Conservation (phyloP, 768 basidiomycete species). For the Cyclocybe cylindracea region DNA sequence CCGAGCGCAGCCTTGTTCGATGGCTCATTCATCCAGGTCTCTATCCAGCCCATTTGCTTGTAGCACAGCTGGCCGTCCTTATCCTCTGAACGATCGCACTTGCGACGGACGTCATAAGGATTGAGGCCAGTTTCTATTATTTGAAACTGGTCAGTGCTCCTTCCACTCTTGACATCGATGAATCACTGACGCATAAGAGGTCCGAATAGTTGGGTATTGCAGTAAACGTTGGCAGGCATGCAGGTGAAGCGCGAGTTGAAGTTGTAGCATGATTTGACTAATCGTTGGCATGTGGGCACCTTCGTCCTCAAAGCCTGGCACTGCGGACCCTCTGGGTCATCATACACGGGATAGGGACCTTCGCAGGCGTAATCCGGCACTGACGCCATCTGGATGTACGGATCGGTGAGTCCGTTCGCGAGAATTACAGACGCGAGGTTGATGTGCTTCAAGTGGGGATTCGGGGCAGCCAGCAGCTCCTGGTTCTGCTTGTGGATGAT, state of each 20-base stretch:
- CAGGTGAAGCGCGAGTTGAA: constrained; percentile 63
- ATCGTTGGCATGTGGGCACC: constrained; percentile 70
- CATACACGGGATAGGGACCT: constrained; percentile 80
- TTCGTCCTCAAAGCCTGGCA: constrained; percentile 65
- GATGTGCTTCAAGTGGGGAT: constrained; percentile 60
- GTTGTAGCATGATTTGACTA: constrained; percentile 72
- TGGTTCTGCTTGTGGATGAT: constrained; percentile 81
- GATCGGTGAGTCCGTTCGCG: constrained; percentile 87
- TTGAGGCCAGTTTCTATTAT: constrained; percentile 70
- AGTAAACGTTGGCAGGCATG: constrained; percentile 77
- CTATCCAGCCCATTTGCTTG: constrained; percentile 82
- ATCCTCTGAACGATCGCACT: constrained; percentile 63
- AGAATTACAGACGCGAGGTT: constrained; percentile 85
- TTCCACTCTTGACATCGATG: background rate
- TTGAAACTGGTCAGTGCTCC: background rate
- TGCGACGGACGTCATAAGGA: constrained; percentile 83
- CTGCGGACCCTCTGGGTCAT: constrained; percentile 65
- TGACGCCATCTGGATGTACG: constrained; percentile 65
- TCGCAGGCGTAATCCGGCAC: constrained; percentile 84
- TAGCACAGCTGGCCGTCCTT: constrained; percentile 75
- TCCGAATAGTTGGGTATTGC: constrained; percentile 70
- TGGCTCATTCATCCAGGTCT: constrained; percentile 82
- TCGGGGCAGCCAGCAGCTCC: constrained; percentile 44
- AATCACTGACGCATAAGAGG: constrained; percentile 65
- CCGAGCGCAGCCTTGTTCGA: constrained; percentile 80